Evolutionary conservation across 768 basidiomycete species (phyloP), one percentile per base, ranked within the genome.

Genomic region (Lactarius sp.): DNA sequence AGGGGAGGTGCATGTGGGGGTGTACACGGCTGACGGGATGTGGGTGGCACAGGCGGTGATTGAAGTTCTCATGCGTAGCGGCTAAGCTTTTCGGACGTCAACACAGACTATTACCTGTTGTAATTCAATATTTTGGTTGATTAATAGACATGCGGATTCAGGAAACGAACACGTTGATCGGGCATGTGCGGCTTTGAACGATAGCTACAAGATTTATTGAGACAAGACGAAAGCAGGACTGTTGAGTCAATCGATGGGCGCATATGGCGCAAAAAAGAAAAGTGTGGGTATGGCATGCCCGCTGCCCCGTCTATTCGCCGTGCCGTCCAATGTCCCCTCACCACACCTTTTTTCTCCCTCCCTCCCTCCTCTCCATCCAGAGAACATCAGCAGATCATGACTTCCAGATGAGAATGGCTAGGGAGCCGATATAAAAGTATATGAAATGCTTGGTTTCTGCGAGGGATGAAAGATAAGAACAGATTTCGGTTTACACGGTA

Each of bases 361-460:
- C 20, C 37, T 31, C 36, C 31, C 27, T 10, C 50, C 39, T 37
- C 52, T 33, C 34, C 49, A 33, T 52, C n/a, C 34, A 52, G 39
- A 27, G 33, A 31, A 44, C 20, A 42, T 47, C 52, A 16, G 34
- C 34, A 37, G 39, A 56, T 69, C 66, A 93, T 83, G 92, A 93
- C 79, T 92, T 94, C 92, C 92, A 94, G 79, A 94, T 85, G 75
- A 98, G 87, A 77, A 98, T 85, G 65, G 95, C 95, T 70, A 95
- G 86, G 41, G 87, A 79, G 61, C 92, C 94, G 73, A 98, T 81
- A 80, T 96, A 98, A 78, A 96, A 96, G 82, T 98, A 98, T 79
- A 98, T 94, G 78, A 98, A 98, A 74, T 97, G 90, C 76, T 94
- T 95, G 68, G 94, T 96, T 83, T 98, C 94, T 97, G 59, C 47